Conservation (phyloP, 352 stramenopile species). For the Pythium folliculosum region DNA sequence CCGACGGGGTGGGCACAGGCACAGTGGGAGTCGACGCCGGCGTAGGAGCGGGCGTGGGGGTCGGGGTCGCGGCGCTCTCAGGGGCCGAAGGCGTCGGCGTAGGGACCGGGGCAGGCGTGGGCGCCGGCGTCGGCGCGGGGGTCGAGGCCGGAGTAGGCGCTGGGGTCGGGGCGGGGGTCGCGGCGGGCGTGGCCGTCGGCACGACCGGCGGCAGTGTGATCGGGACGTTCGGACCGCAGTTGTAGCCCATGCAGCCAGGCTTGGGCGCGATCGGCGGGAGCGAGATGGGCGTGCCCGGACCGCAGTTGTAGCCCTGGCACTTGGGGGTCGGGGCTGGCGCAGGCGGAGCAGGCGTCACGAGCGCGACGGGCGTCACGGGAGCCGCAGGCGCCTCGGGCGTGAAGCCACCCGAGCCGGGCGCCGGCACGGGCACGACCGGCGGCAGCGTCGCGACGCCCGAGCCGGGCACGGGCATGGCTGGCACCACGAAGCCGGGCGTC, state of each 20-base stretch:
- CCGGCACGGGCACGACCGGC: background rate
- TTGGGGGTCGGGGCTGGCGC: background rate
- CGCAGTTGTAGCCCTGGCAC: slow-evolving; percentile 6
- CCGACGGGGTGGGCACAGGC: background rate
- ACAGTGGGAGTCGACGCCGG: background rate
- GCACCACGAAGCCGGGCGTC: slow-evolving; percentile 1
- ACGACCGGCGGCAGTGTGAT: slow-evolving; percentile 9
- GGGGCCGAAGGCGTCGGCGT: background rate
- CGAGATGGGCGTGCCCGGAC: background rate
- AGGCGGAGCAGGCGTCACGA: background rate
- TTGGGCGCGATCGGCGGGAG: background rate
- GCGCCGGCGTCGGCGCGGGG: background rate
- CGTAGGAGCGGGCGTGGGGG: slow-evolving; percentile 1
- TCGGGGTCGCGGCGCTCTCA: background rate
- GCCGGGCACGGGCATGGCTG: slow-evolving; percentile 1
- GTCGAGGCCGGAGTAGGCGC: background rate
- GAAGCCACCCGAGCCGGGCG: background rate
- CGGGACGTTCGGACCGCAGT: slow-evolving; percentile 11
- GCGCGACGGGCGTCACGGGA: background rate
- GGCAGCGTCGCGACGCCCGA: slow-evolving; percentile 6
- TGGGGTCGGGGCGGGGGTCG: background rate
- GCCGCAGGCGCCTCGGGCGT: background rate
- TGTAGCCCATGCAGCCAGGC: slow-evolving; percentile 1
- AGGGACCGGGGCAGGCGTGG: background rate
- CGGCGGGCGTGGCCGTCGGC: background rate